These are phyloP conservation scores for Aspergillus hortae DNA, from an alignment of 2,329 filamentous ascomycete species.

Conservation along the genomic window DNA sequence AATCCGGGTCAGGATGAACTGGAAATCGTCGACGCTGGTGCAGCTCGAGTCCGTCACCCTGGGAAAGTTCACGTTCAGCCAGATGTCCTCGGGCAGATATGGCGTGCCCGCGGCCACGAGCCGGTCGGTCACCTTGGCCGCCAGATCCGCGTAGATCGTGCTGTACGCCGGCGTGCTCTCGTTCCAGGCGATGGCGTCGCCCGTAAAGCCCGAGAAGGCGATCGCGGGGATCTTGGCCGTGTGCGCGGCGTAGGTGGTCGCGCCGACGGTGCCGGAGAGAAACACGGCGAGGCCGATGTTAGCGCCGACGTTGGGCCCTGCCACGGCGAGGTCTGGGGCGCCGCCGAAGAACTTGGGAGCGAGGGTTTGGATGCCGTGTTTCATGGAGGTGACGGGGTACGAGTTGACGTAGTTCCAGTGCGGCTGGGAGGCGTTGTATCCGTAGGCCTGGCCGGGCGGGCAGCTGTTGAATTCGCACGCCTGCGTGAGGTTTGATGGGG, in stretches of 20 bases:
- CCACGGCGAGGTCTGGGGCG: constrained; percentile 60
- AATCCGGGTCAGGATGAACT: constrained; percentile 63
- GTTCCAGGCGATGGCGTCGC: constrained; percentile 53
- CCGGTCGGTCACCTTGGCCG: constrained; percentile 54
- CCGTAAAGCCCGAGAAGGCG: constrained; percentile 60
- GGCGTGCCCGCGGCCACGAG: constrained; percentile 57
- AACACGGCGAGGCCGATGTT: constrained; percentile 57
- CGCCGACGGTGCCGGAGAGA: constrained; percentile 67
- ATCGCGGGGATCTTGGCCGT: constrained; percentile 58
- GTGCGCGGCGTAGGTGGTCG: constrained; percentile 55
- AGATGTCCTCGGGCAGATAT: constrained; percentile 59
- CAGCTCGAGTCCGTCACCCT: constrained; percentile 48
- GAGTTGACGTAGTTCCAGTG: constrained; percentile 71
- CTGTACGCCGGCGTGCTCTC: constrained; percentile 46
- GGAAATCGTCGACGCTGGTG: constrained; percentile 52
- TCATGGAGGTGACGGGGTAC: constrained; percentile 62
- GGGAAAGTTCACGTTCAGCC: constrained; percentile 69
- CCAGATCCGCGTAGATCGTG: constrained; percentile 61
- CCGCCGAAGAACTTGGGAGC: constrained; percentile 53
- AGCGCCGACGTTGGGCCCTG: constrained; percentile 59
- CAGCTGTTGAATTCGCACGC: constrained; percentile 64
- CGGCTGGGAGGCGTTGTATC: constrained; percentile 54
- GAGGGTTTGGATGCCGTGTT: constrained; percentile 58
- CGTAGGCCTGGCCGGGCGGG: constrained; percentile 52
- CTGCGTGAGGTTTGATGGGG: constrained; percentile 46